Evolutionary conservation across 2,329 filamentous ascomycete species (phyloP).

Genomic region (Karstenula rhodostoma): DNA sequence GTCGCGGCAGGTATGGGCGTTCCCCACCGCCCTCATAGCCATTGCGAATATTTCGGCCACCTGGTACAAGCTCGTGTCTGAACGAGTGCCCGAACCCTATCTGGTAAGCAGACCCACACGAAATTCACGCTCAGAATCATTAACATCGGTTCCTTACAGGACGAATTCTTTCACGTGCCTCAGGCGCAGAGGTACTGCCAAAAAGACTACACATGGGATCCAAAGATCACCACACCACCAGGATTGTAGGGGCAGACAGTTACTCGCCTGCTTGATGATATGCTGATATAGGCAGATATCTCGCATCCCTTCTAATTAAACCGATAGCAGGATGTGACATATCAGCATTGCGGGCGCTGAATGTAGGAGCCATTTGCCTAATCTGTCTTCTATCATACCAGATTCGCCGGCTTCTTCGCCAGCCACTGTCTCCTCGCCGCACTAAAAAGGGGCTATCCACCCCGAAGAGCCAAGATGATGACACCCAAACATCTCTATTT

Average conservation of each 20-base stretch:
- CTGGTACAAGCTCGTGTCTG: conserved; percentile 53
- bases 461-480: not conserved
- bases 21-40: conserved; percentile 31
- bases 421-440: conserved; percentile 9
- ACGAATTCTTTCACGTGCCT: conserved; percentile 88
- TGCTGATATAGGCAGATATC: conserved; percentile 47
- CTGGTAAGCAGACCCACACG: conserved; percentile 53
- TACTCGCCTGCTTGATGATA: conserved; percentile 54
- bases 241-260: conserved; percentile 66
- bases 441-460: not conserved
- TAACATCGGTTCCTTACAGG: conserved; percentile 58
- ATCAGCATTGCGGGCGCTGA: conserved; percentile 48
- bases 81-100: conserved; percentile 64
- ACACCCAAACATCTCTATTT: conserved; percentile 46
- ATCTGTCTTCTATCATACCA: conserved; percentile 42
- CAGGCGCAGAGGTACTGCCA: conserved; percentile 89
- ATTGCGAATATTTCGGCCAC: conserved; percentile 31
- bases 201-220: conserved; percentile 80
- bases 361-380: conserved; percentile 48
- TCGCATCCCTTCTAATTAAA: conserved; percentile 50
- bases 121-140: not conserved
- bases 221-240: conserved; percentile 96
- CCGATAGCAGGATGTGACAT: conserved; percentile 53
- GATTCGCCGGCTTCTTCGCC: conserved; percentile 30
- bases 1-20: conserved; percentile 31